Evolutionary conservation across 2,329 filamentous ascomycete species (phyloP).

Genomic region (Epichloe amarillans): DNA sequence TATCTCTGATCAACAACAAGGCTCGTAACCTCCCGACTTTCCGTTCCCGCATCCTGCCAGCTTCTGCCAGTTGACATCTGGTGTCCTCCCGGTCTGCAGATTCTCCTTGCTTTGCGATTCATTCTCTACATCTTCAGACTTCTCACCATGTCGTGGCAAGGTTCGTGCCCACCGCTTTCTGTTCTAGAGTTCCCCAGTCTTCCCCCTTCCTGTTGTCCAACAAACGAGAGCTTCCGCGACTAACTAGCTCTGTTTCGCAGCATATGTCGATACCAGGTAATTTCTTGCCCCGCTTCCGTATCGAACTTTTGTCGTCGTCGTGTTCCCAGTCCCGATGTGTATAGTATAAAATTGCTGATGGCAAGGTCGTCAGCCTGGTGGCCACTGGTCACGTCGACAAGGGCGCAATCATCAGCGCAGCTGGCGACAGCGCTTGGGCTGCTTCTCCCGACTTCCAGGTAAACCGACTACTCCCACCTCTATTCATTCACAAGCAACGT

Average conservation of each 20-base stretch:
- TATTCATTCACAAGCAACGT: not conserved
- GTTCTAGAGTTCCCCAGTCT: constrained; percentile 9
- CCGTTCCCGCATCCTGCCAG: not conserved
- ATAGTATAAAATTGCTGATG: constrained; percentile 8
- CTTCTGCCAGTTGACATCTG: constrained; percentile 1
- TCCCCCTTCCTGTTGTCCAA: constrained; percentile 11
- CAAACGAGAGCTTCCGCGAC: constrained; percentile 3
- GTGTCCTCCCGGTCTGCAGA: constrained; percentile 1
- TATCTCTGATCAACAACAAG: not conserved
- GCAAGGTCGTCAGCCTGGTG: constrained; percentile 50
- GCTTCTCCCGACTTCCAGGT: constrained; percentile 58
- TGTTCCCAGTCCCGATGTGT: constrained; percentile 9
- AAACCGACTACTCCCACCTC: constrained; percentile 21
- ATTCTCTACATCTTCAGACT: constrained; percentile 3
- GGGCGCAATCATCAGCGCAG: constrained; percentile 69
- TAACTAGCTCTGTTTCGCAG: constrained; percentile 18
- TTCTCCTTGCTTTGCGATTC: not conserved
- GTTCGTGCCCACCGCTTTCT: constrained; percentile 27
- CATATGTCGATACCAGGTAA: constrained; percentile 40
- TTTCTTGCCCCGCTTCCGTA: not conserved
- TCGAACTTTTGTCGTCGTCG: not conserved
- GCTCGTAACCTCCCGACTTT: not conserved
- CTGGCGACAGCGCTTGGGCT: constrained; percentile 74
- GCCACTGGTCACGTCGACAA: constrained; percentile 68
- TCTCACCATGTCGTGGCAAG: constrained; percentile 60